A percentile compares a stretch with the other conserved stretches of the same genome.
phyloP scores from a whole-genome alignment of 2,329 filamentous ascomycete genomes.

The Colletotrichum orchidophilum region DNA sequence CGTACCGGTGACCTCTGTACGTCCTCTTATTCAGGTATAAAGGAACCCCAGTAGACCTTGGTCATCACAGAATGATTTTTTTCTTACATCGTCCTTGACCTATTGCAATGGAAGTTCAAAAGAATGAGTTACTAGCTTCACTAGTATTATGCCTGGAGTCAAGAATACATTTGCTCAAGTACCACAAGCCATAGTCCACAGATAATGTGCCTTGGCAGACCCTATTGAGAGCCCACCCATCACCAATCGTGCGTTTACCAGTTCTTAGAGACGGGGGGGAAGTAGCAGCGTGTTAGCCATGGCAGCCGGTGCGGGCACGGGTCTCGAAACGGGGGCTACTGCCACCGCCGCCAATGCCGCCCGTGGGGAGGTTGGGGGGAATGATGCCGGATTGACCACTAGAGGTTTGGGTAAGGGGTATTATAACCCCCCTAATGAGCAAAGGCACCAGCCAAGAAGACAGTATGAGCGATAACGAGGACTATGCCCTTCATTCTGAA shows the following conservation, averaged over 20 bases:
- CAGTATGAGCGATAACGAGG: background rate
- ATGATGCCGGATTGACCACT: background rate
- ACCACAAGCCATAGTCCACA: too few species aligned
- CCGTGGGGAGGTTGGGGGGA: background rate
- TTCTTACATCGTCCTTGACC: too few species aligned
- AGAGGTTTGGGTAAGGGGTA: background rate
- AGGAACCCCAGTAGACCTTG: too few species aligned
- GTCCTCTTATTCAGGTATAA: background rate
- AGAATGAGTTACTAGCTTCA: too few species aligned
- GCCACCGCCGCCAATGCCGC: background rate
- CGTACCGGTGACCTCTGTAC: background rate
- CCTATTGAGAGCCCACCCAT: too few species aligned
- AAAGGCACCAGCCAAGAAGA: background rate
- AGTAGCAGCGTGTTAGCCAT: background rate
- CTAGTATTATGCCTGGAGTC: too few species aligned
- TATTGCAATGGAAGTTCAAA: too few species aligned
- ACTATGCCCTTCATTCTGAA: conserved; percentile 16
- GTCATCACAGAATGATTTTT: too few species aligned
- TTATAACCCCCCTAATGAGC: background rate
- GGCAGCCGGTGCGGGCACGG: background rate
- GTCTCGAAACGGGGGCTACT: conserved; percentile 6
- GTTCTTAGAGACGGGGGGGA: background rate
- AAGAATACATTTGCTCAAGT: too few species aligned
- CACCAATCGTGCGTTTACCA: background rate
- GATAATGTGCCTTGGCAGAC: too few species aligned